Evolutionary conservation across 192 early-diverging fungal genomes (phyloP).

Genomic region (Linderina pennispora): DNA sequence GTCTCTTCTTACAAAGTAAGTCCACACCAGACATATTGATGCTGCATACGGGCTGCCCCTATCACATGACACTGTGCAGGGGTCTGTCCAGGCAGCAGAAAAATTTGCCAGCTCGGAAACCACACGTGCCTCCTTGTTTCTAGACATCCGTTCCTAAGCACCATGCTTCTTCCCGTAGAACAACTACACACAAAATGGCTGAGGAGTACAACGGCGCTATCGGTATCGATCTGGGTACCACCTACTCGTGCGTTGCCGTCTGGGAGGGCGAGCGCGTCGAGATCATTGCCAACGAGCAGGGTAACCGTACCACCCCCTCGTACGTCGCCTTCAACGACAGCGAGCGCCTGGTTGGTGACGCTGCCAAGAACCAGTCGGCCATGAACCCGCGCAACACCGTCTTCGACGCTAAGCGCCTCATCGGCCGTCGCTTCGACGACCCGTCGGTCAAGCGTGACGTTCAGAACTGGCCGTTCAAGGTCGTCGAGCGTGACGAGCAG

Average conservation of each 20-base stretch:
- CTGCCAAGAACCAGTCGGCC: constrained; percentile 86
- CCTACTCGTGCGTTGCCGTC: constrained; percentile 89
- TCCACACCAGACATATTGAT: no score
- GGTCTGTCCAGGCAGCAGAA: no score
- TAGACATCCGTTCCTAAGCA: no score
- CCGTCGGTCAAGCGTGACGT: constrained; percentile 73
- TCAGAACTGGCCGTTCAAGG: constrained; percentile 82
- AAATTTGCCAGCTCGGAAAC: no score
- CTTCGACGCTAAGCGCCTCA: constrained; percentile 88
- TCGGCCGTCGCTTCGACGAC: constrained; percentile 83
- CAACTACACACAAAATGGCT: no score
- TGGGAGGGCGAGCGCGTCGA: constrained; percentile 56
- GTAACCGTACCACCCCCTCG: constrained; percentile 84
- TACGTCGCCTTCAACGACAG: constrained; percentile 76
- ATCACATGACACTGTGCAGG: no score
- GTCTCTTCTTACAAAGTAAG: no score
- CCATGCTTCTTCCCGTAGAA: no score
- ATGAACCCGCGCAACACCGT: constrained; percentile 90
- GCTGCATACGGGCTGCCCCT: no score
- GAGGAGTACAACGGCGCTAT: constrained; percentile 60
- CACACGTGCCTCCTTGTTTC: no score
- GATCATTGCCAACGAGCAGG: constrained; percentile 84
- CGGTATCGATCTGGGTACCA: constrained; percentile 98
- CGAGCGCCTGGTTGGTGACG: constrained; percentile 81
- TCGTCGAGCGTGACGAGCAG: constrained; percentile 58